These are phyloP conservation scores for Globisporangium rhizosaccharum DNA, from an alignment of 352 stramenopile genomes.

Conservation along the genomic window DNA sequence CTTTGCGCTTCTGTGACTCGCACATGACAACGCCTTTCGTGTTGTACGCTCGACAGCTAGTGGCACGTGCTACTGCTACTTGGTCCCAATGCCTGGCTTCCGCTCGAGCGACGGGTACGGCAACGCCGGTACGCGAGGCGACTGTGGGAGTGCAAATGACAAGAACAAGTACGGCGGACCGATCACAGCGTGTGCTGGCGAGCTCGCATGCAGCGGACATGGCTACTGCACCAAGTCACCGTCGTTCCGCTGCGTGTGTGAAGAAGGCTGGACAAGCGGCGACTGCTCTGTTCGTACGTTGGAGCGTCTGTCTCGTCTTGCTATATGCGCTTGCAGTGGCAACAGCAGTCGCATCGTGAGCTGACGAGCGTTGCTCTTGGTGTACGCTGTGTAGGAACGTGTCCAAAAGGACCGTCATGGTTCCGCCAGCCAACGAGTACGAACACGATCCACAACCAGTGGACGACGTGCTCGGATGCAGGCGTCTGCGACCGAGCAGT, in stretches of 20 bases:
- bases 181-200: conserved; percentile 53
- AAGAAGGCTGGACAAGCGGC: conserved; percentile 51
- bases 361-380: neutral
- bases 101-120: conserved; percentile 84
- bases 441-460: conserved; percentile 53
- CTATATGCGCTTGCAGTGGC: neutral
- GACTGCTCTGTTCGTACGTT: conserved; percentile 58
- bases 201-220: conserved; percentile 70
- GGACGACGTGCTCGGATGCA: conserved; percentile 49
- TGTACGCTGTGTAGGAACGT: conserved; percentile 32
- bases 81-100: conserved; percentile 71
- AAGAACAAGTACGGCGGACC: conserved; percentile 67
- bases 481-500: conserved; percentile 47
- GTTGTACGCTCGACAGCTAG: conserved; percentile 17
- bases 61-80: conserved; percentile 49
- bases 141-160: conserved; percentile 88
- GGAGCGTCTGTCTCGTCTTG: neutral
- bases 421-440: conserved; percentile 34
- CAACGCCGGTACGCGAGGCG: conserved; percentile 76
- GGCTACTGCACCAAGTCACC: conserved; percentile 55
- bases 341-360: too few relatives aligned
- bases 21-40: neutral
- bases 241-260: conserved; percentile 54
- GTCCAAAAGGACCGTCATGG: conserved; percentile 57
- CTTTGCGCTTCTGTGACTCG: too few relatives aligned